Base-by-base conservation (phyloP, 1,139 yeast species). In the Diutina catenulata region DNA sequence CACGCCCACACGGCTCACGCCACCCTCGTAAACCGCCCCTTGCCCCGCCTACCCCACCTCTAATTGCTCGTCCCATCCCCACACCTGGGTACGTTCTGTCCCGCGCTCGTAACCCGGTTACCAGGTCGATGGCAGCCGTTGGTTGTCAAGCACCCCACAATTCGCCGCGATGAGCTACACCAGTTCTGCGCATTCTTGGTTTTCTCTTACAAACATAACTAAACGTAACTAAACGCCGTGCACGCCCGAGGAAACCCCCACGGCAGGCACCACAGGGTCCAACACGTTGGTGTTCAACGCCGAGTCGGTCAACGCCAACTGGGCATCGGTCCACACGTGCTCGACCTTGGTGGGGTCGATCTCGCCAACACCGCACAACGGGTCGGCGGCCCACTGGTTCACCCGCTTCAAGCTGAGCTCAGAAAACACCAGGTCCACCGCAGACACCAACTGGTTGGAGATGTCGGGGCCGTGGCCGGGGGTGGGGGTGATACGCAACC, bases 401-500 rank as follows among this genome's bases (percentile, higher is more conserved):
- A 80, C 77, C 56, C 94, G 80, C 57, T 79, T 76, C 57, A 91
- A 71, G 42, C 68, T 69, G 58, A 88, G 70, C 46, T 80, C 82
- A 37, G 66, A 68, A 65, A 91, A 91, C 21, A 88, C 87, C 38
- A 75, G 71, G 50, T 86, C 94, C 38, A 93, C 67, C 5, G 96
- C 88, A 11, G 63, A 71, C 43, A 91, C 70, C 50, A 91, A 71
- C 47, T 77, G 72, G 55, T 87, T 84, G 42, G 91, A 72, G 41
- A 84, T 69, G 44, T 80, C 81, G 42, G 76, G 69, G 24, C 76
- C 74, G 59, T 91, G 99, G 40, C 96, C 97, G 31, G 99, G 99
- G 32, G 98, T 88, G 39, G 99, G 97, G 15, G 98, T 91, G 54
- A 91, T 80, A 63, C 99, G 78, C 55, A 91, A 74, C 57, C 98